Percentiles rank a stretch among this genome's conserved stretches.
phyloP scores from a whole-genome alignment of 2,329 filamentous ascomycete genomes.

The Cladosporium colombiae region DNA sequence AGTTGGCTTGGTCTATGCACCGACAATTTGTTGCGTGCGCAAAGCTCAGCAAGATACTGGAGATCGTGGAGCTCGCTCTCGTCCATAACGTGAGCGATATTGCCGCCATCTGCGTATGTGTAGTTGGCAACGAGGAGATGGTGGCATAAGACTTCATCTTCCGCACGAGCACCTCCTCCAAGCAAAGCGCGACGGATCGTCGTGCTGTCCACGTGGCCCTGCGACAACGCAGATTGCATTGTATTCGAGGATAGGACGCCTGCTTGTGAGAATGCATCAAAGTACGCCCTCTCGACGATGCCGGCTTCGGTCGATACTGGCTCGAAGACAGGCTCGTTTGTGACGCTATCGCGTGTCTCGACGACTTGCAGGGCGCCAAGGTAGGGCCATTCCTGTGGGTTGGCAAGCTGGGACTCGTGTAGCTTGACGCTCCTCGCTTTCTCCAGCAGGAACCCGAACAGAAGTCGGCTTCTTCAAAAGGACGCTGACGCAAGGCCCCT shows the following conservation, averaged over 20 bases:
- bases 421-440: constrained; percentile 33
- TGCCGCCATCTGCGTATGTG: constrained; percentile 27
- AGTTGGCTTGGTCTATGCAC: constrained; percentile 35
- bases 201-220: not conserved
- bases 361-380: constrained; percentile 20
- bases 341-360: not conserved
- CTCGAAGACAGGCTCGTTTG: not conserved
- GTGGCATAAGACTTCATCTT: constrained; percentile 31
- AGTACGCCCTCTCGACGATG: not conserved
- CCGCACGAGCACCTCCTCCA: constrained; percentile 27
- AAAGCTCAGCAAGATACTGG: constrained; percentile 35
- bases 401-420: constrained; percentile 24
- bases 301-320: not conserved
- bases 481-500: constrained; percentile 29
- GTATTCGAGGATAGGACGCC: not conserved
- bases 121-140: constrained; percentile 22
- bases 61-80: constrained; percentile 31
- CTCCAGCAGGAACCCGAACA: constrained; percentile 41
- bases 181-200: constrained; percentile 25
- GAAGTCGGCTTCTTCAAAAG: constrained; percentile 39
- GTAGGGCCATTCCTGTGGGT: constrained; percentile 28
- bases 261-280: not conserved
- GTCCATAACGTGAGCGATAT: constrained; percentile 25
- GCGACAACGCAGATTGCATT: not conserved
- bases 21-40: constrained; percentile 35